phyloP scores from a whole-genome alignment of 257 asterid genomes.

The Nicotiana otophora region DNA sequence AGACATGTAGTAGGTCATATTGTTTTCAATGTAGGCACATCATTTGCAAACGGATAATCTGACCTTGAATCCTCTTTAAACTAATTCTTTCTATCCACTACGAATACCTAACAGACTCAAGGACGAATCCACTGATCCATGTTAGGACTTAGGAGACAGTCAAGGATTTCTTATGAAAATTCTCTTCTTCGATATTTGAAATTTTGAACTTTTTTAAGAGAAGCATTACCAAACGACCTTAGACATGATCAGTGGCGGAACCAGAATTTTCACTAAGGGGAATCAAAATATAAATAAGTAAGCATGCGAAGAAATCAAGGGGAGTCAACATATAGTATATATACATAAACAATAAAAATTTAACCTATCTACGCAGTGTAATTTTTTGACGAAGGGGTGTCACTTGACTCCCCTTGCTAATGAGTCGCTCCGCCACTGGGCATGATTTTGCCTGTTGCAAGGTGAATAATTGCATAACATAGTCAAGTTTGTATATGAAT shows the following conservation, averaged over 20 bases:
- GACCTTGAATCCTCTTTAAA: neutral
- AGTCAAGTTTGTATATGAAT: neutral
- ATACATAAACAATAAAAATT: too few species aligned
- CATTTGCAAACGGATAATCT: neutral
- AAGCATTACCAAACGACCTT: neutral
- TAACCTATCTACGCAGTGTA: too few species aligned
- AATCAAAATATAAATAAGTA: too few species aligned
- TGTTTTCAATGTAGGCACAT: neutral
- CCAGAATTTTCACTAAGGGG: too few species aligned
- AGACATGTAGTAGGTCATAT: slow-evolving; percentile 7
- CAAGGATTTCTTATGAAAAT: neutral
- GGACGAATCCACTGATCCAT: neutral
- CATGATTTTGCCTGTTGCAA: neutral
- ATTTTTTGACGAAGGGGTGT: too few species aligned
- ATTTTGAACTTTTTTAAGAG: neutral
- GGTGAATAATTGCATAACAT: neutral
- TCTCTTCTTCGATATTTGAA: neutral
- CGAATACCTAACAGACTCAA: neutral
- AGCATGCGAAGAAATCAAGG: too few species aligned
- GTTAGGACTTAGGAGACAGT: neutral
- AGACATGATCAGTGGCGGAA: neutral
- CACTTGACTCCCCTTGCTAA: too few species aligned
- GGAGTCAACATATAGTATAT: too few species aligned
- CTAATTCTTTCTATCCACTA: neutral
- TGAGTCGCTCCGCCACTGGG: too few species aligned